These are phyloP conservation scores for Solanum sejunctum DNA, from an alignment of 257 asterid genomes.

Conservation along the genomic window DNA sequence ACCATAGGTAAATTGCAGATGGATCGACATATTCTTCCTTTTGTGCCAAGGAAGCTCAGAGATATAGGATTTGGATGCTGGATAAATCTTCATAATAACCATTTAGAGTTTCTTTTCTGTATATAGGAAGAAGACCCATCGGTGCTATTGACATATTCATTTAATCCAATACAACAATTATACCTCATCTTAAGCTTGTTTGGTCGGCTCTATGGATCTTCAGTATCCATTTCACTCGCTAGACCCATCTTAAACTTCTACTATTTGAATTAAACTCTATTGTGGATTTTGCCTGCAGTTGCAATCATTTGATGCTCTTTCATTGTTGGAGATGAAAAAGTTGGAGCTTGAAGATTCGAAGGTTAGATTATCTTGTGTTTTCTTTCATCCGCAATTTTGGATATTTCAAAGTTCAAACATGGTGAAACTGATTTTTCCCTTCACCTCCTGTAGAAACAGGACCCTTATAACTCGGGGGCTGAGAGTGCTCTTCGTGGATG, in stretches of 20 bases:
- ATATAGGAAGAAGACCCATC: background rate
- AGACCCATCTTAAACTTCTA: background rate
- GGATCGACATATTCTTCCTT: background rate
- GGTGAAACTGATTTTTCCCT: background rate
- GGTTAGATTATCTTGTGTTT: conserved; percentile 25
- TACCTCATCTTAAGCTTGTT: background rate
- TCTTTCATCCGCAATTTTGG: background rate
- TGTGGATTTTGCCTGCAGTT: conserved; percentile 37
- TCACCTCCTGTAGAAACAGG: conserved; percentile 21
- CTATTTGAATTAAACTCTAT: background rate
- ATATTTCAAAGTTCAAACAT: background rate
- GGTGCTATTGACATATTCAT: background rate
- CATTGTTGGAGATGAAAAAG: conserved; percentile 37
- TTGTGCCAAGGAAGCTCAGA: background rate
- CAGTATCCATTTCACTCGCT: background rate
- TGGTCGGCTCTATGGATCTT: background rate
- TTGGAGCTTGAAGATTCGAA: conserved; percentile 29
- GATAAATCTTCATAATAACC: background rate
- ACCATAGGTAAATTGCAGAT: background rate
- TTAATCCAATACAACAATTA: background rate
- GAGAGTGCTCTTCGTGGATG: conserved; percentile 49
- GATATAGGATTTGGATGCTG: background rate
- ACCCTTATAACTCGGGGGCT: conserved; percentile 15
- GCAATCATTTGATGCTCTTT: conserved; percentile 66
- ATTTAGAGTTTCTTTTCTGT: background rate